phyloP scores from a whole-genome alignment of 768 basidiomycete genomes.

The Leucosporidium yakuticum region DNA sequence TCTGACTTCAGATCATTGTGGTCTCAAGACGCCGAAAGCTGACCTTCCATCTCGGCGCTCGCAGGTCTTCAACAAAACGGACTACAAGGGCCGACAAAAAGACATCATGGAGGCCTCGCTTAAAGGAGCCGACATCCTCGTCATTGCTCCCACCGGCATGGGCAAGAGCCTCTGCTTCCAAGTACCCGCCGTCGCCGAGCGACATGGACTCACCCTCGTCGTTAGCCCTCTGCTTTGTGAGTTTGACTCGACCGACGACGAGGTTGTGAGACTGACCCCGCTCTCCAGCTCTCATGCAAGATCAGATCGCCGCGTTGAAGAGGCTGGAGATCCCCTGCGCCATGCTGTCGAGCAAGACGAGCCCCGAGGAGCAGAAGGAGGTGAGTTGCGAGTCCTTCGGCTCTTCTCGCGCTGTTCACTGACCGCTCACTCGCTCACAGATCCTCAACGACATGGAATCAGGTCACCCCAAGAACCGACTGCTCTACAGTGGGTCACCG shows the following conservation, averaged over 20 bases:
- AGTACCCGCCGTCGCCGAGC: conserved; percentile 64
- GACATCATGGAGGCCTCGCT: conserved; percentile 68
- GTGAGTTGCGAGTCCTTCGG: conserved; percentile 45
- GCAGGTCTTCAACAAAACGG: conserved; percentile 64
- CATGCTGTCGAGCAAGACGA: conserved; percentile 63
- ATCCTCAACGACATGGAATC: conserved; percentile 59
- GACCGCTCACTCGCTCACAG: conserved; percentile 43
- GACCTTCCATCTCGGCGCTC: neutral
- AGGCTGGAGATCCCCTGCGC: conserved; percentile 55
- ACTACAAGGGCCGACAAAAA: conserved; percentile 70
- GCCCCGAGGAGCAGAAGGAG: conserved; percentile 52
- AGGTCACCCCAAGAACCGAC: conserved; percentile 54
- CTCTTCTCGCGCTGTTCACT: neutral
- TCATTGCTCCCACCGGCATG: conserved; percentile 71
- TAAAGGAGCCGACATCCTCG: conserved; percentile 47
- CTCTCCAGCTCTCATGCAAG: conserved; percentile 20
- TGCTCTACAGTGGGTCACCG: conserved; percentile 59
- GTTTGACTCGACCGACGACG: conserved; percentile 52
- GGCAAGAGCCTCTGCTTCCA: conserved; percentile 83
- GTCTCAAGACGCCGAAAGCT: neutral
- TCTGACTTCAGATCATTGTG: neutral
- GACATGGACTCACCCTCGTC: conserved; percentile 45
- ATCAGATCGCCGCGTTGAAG: conserved; percentile 27
- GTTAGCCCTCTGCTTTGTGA: conserved; percentile 1
- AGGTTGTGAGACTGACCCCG: conserved; percentile 51